A percentile compares a stretch with the other conserved stretches of the same genome.
phyloP scores from a whole-genome alignment of 2,329 filamentous ascomycete species.

The Penicillium sp. region DNA sequence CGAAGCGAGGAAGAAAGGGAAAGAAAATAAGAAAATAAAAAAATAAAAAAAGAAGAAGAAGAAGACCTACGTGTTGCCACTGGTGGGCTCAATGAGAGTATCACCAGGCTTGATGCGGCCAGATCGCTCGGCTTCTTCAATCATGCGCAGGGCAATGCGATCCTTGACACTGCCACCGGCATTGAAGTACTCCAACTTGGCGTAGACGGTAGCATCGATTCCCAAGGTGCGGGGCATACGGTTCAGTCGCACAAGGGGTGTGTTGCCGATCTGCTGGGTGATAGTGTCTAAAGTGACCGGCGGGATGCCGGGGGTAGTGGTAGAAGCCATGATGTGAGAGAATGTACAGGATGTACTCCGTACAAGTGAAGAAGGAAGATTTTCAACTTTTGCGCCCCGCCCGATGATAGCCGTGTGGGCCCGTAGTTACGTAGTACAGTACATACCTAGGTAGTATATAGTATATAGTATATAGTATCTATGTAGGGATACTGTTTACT shows the following conservation, averaged over 20 bases:
- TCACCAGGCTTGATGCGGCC: slow-evolving; percentile 96
- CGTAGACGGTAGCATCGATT: slow-evolving; percentile 84
- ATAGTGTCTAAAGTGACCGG: slow-evolving; percentile 63
- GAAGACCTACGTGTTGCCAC: slow-evolving; percentile 72
- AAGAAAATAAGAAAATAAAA: too few relatives aligned
- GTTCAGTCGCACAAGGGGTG: slow-evolving; percentile 91
- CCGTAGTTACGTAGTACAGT: not conserved
- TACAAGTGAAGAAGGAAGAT: not conserved
- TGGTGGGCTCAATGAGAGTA: slow-evolving; percentile 95
- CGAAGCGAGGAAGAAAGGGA: not conserved
- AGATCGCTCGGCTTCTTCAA: slow-evolving; percentile 86
- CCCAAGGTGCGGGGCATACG: slow-evolving; percentile 87
- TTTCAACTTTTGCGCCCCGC: slow-evolving; percentile 19
- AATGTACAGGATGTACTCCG: too few relatives aligned
- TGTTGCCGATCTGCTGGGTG: slow-evolving; percentile 88
- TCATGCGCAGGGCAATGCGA: slow-evolving; percentile 93
- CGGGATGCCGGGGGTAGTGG: slow-evolving; percentile 50
- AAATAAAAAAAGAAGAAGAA: not conserved
- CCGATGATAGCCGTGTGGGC: slow-evolving; percentile 23
- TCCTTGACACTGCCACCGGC: slow-evolving; percentile 93
- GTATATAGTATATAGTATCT: too few relatives aligned
- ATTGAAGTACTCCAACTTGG: slow-evolving; percentile 90
- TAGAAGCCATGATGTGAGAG: slow-evolving; percentile 45
- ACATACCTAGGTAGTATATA: too few relatives aligned
- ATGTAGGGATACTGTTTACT: too few relatives aligned